phyloP scores from a whole-genome alignment of 2,329 filamentous ascomycete species.

The Apiospora kogelbergensis region DNA sequence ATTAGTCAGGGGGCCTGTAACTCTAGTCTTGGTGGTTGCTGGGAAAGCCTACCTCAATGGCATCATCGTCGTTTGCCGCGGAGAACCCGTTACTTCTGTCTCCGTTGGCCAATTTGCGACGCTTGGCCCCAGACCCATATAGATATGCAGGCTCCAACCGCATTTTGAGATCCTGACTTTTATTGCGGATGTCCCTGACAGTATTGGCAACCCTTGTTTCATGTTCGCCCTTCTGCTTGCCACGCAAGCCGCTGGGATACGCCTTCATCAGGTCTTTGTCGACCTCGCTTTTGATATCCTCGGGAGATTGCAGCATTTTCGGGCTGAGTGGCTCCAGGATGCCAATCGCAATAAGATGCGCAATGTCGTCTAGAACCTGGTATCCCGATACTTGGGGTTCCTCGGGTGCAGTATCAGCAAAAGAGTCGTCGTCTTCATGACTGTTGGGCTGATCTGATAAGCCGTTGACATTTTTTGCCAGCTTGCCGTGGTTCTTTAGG shows the following conservation, averaged over 20 bases:
- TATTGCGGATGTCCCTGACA: slow-evolving; percentile 20
- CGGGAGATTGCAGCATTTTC: slow-evolving; percentile 58
- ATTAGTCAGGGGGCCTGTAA: slow-evolving; percentile 25
- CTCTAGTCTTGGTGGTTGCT: background rate
- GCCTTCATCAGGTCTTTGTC: slow-evolving; percentile 60
- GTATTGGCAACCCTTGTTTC: slow-evolving; percentile 33
- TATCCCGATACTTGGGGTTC: background rate
- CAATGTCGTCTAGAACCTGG: slow-evolving; percentile 51
- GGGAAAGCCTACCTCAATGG: slow-evolving; percentile 10
- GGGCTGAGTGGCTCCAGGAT: slow-evolving; percentile 64
- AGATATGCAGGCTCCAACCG: slow-evolving; percentile 39
- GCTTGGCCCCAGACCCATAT: slow-evolving; percentile 39
- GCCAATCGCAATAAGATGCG: slow-evolving; percentile 61
- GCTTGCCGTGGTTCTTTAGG: slow-evolving; percentile 33
- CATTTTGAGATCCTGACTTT: slow-evolving; percentile 49
- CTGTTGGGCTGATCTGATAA: slow-evolving; percentile 34
- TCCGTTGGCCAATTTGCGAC: slow-evolving; percentile 55
- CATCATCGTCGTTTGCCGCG: slow-evolving; percentile 13
- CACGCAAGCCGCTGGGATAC: slow-evolving; percentile 54
- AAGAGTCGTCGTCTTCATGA: slow-evolving; percentile 26
- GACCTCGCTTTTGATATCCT: slow-evolving; percentile 62
- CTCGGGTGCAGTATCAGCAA: slow-evolving; percentile 26
- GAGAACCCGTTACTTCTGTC: slow-evolving; percentile 33
- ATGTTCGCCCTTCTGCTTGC: slow-evolving; percentile 67
- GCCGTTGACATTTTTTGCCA: slow-evolving; percentile 28